These are phyloP conservation scores for Eucalyptus marginata DNA, from an alignment of 345 rosid genomes.

Conservation along the genomic window DNA sequence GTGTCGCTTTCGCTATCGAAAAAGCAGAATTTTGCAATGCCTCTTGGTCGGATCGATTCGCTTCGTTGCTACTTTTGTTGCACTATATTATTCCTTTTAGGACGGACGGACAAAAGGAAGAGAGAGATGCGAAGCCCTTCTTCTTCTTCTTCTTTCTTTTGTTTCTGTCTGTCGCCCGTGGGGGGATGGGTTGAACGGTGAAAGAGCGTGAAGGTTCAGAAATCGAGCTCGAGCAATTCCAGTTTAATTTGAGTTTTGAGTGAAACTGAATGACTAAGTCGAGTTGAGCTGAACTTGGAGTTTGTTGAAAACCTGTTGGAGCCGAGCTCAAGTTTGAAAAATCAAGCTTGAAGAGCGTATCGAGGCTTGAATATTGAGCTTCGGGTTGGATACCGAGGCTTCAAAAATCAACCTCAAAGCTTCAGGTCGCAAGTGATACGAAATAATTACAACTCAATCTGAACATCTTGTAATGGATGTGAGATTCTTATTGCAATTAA, in stretches of 20 bases:
- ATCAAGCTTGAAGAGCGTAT: neutral
- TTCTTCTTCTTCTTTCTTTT: neutral
- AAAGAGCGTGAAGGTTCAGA: neutral
- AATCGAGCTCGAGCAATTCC: neutral
- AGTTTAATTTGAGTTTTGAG: neutral
- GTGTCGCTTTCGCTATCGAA: neutral
- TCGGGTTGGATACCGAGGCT: neutral
- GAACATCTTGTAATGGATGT: rapidly evolving
- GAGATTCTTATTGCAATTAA: neutral
- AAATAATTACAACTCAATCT: neutral
- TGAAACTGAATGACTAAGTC: neutral
- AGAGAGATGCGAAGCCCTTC: neutral
- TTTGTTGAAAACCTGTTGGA: neutral
- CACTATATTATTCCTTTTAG: neutral
- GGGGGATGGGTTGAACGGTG: neutral
- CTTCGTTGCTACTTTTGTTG: neutral
- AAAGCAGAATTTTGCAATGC: neutral
- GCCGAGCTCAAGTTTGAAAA: neutral
- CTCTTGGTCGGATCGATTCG: neutral
- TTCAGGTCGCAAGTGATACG: neutral
- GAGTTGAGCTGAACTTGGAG: neutral
- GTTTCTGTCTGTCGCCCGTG: neutral
- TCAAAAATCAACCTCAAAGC: neutral
- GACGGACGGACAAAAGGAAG: neutral
- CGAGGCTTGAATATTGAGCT: neutral